These are phyloP conservation scores for Fusarium musae DNA, from an alignment of 2,329 filamentous ascomycete species.

Conservation along the genomic window DNA sequence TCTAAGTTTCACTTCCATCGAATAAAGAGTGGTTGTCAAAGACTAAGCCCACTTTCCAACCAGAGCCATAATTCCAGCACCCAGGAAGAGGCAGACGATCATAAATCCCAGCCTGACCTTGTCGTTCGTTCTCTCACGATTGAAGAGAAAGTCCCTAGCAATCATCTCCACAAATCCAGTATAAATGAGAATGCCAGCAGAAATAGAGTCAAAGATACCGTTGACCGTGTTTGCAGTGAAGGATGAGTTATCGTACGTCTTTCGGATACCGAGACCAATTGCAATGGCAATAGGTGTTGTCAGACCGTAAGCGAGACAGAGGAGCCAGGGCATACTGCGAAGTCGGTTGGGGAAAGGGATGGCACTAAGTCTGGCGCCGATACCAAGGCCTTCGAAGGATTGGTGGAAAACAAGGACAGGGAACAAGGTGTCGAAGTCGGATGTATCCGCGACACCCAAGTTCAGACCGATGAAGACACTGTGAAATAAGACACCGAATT, in stretches of 20 bases:
- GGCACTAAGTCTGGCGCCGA: not conserved
- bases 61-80: not conserved
- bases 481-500: not conserved
- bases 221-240: not conserved
- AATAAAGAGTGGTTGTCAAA: accelerated
- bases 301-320: not conserved
- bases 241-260: not conserved
- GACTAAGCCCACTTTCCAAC: not conserved
- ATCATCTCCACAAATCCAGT: not conserved
- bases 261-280: not conserved
- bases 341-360: not conserved
- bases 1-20: no score
- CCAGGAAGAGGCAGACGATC: not conserved
- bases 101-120: not conserved
- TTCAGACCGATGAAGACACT: not conserved
- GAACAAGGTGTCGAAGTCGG: not conserved
- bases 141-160: not conserved
- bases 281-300: not conserved
- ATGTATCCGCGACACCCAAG: not conserved
- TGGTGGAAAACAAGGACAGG: not conserved
- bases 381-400: not conserved
- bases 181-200: not conserved
- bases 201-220: not conserved
- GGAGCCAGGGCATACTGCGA: not conserved
- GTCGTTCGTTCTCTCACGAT: not conserved